Conservation (phyloP, 805 yeast genomes). For the Clavispora fructus region DNA sequence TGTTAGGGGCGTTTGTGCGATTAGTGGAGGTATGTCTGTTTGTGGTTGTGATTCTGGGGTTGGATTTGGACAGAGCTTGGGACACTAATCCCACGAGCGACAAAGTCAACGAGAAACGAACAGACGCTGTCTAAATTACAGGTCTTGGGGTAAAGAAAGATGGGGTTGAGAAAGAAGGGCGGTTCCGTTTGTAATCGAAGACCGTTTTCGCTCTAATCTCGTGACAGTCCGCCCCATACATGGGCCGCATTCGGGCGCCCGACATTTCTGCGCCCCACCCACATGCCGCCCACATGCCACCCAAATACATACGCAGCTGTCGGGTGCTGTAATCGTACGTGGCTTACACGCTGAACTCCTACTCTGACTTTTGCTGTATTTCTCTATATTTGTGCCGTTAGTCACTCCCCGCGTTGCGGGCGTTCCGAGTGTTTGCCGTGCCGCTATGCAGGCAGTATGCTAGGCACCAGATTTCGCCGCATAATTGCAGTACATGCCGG, state of each 20-base stretch:
- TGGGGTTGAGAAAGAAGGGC: background rate
- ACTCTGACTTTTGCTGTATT: no score
- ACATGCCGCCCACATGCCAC: background rate
- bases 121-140: background rate
- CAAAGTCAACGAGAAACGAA: background rate
- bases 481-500: no score
- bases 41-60: no score
- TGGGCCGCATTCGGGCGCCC: background rate
- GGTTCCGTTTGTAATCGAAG: background rate
- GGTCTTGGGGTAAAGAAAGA: background rate
- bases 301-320: background rate
- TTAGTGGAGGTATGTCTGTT: no score
- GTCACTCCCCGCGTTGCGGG: no score
- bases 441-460: no score
- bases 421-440: no score
- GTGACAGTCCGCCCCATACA: background rate
- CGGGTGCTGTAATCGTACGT: no score
- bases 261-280: background rate
- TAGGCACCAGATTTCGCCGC: no score
- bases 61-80: background rate
- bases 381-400: no score
- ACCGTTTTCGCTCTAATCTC: background rate
- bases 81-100: background rate
- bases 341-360: no score
- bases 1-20: no score